Percentiles rank a stretch among this genome's conserved stretches.
These are phyloP conservation scores for Ceratonia siliqua DNA, from an alignment of 306 rosid species.

Conservation along the genomic window DNA sequence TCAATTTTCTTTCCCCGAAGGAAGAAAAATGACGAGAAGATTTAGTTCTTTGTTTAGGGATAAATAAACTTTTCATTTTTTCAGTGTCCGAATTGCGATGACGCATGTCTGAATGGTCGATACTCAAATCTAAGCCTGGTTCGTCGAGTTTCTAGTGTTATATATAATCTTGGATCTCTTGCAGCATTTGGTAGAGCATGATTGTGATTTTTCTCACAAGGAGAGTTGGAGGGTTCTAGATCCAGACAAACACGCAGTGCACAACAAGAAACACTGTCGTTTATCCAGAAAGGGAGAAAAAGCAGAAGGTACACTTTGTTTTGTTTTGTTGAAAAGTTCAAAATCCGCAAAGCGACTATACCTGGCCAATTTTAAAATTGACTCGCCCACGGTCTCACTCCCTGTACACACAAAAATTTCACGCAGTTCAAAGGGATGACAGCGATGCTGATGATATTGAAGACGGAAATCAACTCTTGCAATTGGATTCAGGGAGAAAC, in stretches of 20 bases:
- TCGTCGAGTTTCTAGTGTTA: not conserved
- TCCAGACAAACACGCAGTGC: constrained; percentile 51
- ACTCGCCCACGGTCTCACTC: constrained; percentile 20
- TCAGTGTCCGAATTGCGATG: not conserved
- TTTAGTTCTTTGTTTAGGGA: not conserved
- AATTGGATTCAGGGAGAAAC: constrained; percentile 83
- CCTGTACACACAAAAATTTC: constrained; percentile 24
- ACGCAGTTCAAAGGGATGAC: constrained; percentile 64
- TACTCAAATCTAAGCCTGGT: constrained; percentile 8
- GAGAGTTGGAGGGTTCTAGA: constrained; percentile 72
- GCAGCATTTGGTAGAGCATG: constrained; percentile 67
- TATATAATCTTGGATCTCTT: constrained; percentile 37
- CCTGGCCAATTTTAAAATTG: constrained; percentile 33
- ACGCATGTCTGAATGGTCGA: not conserved
- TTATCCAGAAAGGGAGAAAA: constrained; percentile 61
- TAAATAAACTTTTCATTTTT: not conserved
- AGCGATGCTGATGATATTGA: constrained; percentile 62
- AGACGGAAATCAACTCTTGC: constrained; percentile 50
- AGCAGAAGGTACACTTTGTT: constrained; percentile 59
- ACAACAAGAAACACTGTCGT: constrained; percentile 45
- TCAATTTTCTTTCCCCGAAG: not conserved
- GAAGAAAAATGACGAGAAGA: not conserved
- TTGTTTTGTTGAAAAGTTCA: constrained; percentile 31
- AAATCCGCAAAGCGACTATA: not conserved
- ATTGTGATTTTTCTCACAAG: constrained; percentile 49